phyloP scores from a whole-genome alignment of 2,329 filamentous ascomycete species.

The Fusarium sp. region DNA sequence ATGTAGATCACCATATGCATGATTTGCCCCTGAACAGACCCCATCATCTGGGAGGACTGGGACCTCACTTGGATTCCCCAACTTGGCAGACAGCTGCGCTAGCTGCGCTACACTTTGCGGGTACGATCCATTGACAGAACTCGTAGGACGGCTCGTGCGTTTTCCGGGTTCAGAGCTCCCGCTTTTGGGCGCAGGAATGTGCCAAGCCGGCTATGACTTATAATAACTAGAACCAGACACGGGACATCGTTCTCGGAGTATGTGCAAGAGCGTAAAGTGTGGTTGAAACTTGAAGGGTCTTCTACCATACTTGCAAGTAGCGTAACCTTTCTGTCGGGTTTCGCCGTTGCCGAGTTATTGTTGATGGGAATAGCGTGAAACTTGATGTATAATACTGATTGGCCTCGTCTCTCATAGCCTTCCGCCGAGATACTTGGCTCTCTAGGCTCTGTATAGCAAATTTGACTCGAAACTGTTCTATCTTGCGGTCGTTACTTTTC shows the following conservation, averaged over 20 bases:
- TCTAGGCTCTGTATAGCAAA: not conserved
- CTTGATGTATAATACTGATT: not conserved
- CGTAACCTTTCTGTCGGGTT: not conserved
- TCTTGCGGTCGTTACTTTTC: not conserved
- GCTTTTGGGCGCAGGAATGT: conserved; percentile 29
- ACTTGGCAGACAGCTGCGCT: conserved; percentile 9
- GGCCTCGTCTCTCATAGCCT: not conserved
- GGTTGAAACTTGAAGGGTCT: not conserved
- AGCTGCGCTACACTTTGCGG: conserved; percentile 17
- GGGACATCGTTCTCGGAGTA: not conserved
- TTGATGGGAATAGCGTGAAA: not conserved
- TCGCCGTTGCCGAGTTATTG: not conserved
- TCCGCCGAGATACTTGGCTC: not conserved
- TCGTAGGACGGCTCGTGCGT: conserved; percentile 22
- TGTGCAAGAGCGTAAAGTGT: not conserved
- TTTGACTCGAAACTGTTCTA: not conserved
- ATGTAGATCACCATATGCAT: not conserved
- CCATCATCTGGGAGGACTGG: not conserved
- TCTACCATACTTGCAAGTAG: not conserved
- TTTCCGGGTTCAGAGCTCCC: conserved; percentile 3
- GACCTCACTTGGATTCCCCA: not conserved
- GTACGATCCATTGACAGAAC: conserved; percentile 12
- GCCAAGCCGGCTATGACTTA: conserved; percentile 17
- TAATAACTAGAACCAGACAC: not conserved
- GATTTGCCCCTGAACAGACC: not conserved